Evolutionary conservation across 108 stramenopile genomes (phyloP).

Genomic region (Conticribra guillardii): DNA sequence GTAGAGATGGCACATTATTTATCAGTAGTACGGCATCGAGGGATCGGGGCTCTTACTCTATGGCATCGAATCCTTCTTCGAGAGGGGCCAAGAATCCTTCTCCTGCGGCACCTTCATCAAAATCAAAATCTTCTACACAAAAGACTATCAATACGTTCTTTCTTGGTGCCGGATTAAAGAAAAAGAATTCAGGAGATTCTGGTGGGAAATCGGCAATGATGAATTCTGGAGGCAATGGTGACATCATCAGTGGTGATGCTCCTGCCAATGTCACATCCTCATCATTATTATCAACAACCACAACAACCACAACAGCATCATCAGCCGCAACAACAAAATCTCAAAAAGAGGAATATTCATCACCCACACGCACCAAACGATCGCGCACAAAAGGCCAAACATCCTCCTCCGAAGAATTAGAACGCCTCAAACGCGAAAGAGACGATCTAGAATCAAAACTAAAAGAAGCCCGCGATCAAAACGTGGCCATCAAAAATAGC

Average conservation of each 20-base stretch:
- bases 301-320: no score
- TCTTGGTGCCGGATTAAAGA: not conserved
- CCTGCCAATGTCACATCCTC: no score
- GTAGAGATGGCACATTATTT: no score
- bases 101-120: not conserved
- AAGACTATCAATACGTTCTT: constrained; percentile 3
- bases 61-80: not conserved
- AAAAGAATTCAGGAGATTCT: not conserved
- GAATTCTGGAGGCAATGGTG: not conserved
- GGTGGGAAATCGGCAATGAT: not conserved
- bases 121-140: constrained; percentile 3
- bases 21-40: not conserved
- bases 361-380: no score
- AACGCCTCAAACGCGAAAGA: not conserved
- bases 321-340: no score
- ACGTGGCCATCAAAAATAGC: constrained; percentile 64
- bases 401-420: no score
- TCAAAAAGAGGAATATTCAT: no score
- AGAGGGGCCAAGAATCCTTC: not conserved
- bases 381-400: no score
- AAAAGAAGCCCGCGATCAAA: constrained; percentile 36
- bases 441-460: constrained; percentile 22
- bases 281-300: no score
- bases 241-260: no score
- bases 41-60: not conserved